phyloP scores from a whole-genome alignment of 228 moss, liverwort and hornwort species.

The Sphagnum fallax region DNA sequence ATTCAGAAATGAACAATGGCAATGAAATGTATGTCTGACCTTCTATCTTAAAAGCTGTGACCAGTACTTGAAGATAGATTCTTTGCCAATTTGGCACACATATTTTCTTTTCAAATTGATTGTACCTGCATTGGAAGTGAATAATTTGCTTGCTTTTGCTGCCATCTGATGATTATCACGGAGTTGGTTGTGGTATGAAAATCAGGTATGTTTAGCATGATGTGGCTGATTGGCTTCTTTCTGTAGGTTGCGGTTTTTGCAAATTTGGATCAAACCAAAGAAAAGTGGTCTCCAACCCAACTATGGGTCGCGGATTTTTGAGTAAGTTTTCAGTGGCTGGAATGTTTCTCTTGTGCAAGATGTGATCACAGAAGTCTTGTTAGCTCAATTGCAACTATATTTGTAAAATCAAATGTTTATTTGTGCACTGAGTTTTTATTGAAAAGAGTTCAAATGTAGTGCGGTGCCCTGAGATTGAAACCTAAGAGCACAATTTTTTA shows the following conservation, averaged over 20 bases:
- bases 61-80: no score
- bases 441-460: no score
- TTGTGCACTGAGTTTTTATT: no score
- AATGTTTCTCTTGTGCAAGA: background rate
- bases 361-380: no score
- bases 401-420: no score
- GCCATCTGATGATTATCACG: background rate
- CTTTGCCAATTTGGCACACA: no score
- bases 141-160: background rate
- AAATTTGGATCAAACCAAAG: slow-evolving; percentile 89
- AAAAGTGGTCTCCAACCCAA: slow-evolving; percentile 65
- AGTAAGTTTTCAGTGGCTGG: slow-evolving; percentile 20
- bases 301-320: slow-evolving; percentile 83
- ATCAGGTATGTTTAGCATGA: background rate
- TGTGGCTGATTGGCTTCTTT: background rate
- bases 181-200: background rate
- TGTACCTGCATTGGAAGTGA: no score
- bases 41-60: background rate
- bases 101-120: background rate
- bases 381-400: no score
- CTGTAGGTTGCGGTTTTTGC: slow-evolving; percentile 72
- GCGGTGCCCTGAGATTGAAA: no score
- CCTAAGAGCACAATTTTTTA: no score
- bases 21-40: slow-evolving; percentile 38
- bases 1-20: slow-evolving; percentile 84